Evolutionary conservation across 2,329 filamentous ascomycete genomes (phyloP).

Genomic region (Teratosphaeria destructans): DNA sequence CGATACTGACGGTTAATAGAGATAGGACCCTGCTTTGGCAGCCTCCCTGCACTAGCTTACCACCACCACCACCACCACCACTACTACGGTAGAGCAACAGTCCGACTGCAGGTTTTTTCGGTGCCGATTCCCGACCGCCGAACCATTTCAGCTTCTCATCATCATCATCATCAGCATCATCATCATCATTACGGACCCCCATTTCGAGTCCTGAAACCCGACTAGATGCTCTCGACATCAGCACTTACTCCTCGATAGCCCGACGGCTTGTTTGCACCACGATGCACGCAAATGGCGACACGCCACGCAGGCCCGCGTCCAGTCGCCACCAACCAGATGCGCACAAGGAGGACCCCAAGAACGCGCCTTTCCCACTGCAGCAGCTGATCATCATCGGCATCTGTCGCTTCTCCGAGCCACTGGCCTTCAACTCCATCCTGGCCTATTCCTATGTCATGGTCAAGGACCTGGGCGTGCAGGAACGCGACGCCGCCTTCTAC

Average conservation of each 20-base stretch:
- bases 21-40: not conserved
- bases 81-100: not conserved
- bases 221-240: not conserved
- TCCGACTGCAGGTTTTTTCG: not conserved
- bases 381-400: not conserved
- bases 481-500: slow-evolving; percentile 73
- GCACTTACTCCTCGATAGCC: not conserved
- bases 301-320: not conserved
- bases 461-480: slow-evolving; percentile 50
- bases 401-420: not conserved
- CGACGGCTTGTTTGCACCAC: not conserved
- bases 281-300: not conserved
- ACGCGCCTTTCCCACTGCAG: not conserved
- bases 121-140: not conserved
- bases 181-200: not conserved
- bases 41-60: not conserved
- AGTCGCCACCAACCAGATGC: not conserved
- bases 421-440: slow-evolving; percentile 67
- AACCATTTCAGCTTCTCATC: not conserved
- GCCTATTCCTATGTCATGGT: slow-evolving; percentile 79
- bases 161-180: not conserved
- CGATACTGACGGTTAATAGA: not conserved
- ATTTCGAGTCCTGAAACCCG: not conserved
- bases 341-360: not conserved
- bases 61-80: not conserved